Conservation (phyloP, 768 basidiomycete genomes). For the Tremella mesenterica region DNA sequence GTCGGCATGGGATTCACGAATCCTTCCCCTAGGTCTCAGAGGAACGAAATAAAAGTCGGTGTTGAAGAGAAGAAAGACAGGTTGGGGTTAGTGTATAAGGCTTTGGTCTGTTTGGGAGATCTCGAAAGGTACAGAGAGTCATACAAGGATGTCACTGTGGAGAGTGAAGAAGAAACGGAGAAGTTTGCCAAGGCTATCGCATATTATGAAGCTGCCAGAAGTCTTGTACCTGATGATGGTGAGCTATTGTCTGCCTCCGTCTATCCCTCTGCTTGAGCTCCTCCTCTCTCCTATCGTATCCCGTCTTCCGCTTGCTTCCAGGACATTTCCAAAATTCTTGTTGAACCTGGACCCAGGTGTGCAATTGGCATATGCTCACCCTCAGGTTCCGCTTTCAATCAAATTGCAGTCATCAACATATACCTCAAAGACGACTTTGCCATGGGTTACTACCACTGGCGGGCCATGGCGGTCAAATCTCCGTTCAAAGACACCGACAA, state of each 20-base stretch:
- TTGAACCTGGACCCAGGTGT: too few species aligned
- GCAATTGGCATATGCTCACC: too few species aligned
- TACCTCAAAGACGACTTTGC: conserved; percentile 75
- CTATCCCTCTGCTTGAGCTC: not conserved
- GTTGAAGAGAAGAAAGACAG: conserved; percentile 55
- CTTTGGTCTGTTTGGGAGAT: conserved; percentile 84
- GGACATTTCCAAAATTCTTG: too few species aligned
- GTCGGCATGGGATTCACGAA: conserved; percentile 5
- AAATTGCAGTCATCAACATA: conserved; percentile 82
- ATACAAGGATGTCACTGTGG: conserved; percentile 47
- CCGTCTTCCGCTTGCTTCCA: too few species aligned
- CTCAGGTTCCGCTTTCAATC: conserved; percentile 72
- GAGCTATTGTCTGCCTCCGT: conserved; percentile 16
- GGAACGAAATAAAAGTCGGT: conserved; percentile 25
- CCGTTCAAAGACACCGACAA: conserved; percentile 81
- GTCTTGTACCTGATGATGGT: conserved; percentile 77
- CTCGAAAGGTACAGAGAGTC: conserved; percentile 87
- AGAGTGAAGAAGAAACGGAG: conserved; percentile 51
- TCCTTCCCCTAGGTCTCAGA: not conserved
- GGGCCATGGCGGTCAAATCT: conserved; percentile 73
- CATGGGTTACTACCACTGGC: conserved; percentile 77
- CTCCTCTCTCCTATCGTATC: not conserved
- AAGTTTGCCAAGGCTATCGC: conserved; percentile 48
- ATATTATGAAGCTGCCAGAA: conserved; percentile 73
- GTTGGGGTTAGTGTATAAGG: conserved; percentile 73